phyloP scores from a whole-genome alignment of 2,329 filamentous ascomycete species.

The Colletotrichum orbiculare region DNA sequence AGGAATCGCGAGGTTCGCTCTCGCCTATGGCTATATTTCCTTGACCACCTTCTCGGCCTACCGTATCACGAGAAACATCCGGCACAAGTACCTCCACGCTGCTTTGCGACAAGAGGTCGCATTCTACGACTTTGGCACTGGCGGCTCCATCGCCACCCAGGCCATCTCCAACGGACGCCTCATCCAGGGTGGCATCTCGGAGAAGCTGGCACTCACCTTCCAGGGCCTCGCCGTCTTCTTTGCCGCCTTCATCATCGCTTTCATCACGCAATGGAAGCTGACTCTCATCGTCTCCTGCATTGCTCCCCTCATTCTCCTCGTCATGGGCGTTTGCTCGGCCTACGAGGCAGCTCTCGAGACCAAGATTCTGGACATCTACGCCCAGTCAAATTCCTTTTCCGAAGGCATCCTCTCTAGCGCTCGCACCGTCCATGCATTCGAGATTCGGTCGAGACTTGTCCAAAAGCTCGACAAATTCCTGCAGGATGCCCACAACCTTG shows the following conservation, averaged over 20 bases:
- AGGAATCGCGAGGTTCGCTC: conserved; percentile 62
- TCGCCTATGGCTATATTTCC: conserved; percentile 59
- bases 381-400: conserved; percentile 48
- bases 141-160: conserved; percentile 55
- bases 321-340: conserved; percentile 44
- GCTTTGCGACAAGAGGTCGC: conserved; percentile 62
- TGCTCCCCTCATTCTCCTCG: conserved; percentile 44
- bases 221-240: conserved; percentile 52
- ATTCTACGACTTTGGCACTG: conserved; percentile 57
- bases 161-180: conserved; percentile 58
- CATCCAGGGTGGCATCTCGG: conserved; percentile 53
- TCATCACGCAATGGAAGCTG: conserved; percentile 56
- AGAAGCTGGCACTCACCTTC: conserved; percentile 53
- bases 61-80: conserved; percentile 59
- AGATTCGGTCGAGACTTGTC: conserved; percentile 51
- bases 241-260: conserved; percentile 52
- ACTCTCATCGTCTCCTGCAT: conserved; percentile 52
- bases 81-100: conserved; percentile 61
- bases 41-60: conserved; percentile 62
- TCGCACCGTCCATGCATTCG: conserved; percentile 56
- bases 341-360: conserved; percentile 47
- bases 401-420: conserved; percentile 52
- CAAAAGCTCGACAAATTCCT: conserved; percentile 53
- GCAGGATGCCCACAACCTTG: conserved; percentile 47
- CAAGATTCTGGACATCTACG: conserved; percentile 48